Conservation (phyloP, 805 yeast species). For the Hanseniaspora guilliermondii region DNA sequence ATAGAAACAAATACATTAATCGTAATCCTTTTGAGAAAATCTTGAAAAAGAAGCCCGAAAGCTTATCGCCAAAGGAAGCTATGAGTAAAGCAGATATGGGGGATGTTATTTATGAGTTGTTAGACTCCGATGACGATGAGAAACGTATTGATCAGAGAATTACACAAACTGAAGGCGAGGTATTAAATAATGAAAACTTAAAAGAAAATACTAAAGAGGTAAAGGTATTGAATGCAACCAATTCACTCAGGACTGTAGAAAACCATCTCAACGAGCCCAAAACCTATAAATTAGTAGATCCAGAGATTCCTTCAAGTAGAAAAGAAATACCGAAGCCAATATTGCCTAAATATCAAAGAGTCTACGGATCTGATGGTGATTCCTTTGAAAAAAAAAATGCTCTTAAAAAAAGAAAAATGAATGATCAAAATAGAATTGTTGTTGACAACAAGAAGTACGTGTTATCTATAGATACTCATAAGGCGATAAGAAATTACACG, state of each 20-base stretch:
- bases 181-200: neutral
- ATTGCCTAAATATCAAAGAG: neutral
- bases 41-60: neutral
- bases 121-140: neutral
- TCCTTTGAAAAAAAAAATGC: neutral
- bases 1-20: neutral
- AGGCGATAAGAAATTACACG: constrained; percentile 16
- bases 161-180: neutral
- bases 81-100: neutral
- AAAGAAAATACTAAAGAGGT: neutral
- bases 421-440: neutral
- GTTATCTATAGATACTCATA: constrained; percentile 24
- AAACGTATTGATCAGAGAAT: neutral
- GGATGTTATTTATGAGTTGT: neutral
- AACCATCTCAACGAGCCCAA: neutral
- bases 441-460: constrained; percentile 19
- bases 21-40: constrained; percentile 4
- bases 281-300: neutral
- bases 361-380: neutral
- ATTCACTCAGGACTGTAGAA: neutral
- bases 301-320: neutral
- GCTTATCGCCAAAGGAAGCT: neutral
- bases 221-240: neutral
- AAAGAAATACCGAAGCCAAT: neutral
- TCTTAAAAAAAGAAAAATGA: neutral